Conservation (phyloP, 768 basidiomycete genomes). For the Naganishia friedmannii region DNA sequence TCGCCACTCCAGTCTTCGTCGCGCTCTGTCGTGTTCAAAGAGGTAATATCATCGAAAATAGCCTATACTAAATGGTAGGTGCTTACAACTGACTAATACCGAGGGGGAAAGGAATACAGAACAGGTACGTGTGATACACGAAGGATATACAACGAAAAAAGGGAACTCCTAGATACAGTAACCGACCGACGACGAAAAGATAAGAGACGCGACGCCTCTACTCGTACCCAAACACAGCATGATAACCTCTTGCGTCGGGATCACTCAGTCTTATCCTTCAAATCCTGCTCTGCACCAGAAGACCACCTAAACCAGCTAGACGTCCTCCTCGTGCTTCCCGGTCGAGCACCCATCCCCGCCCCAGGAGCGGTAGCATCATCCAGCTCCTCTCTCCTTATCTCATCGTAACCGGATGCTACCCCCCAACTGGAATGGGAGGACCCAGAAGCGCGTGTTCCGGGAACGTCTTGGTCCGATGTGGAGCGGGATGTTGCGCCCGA, state of each 20-base stretch:
- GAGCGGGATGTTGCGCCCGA: conserved; percentile 13
- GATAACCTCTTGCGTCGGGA: neutral
- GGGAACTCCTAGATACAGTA: neutral
- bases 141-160: too few species aligned
- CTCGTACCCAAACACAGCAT: too few species aligned
- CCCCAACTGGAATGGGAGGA: conserved; percentile 12
- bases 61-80: too few species aligned
- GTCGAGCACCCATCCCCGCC: neutral
- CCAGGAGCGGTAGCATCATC: neutral
- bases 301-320: conserved; percentile 26
- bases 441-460: neutral
- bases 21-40: too few species aligned
- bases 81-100: too few species aligned
- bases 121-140: too few species aligned
- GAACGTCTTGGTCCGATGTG: conserved; percentile 11
- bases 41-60: too few species aligned
- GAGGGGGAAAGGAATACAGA: too few species aligned
- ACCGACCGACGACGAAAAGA: neutral
- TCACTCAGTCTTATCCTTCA: conserved; percentile 20
- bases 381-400: conserved; percentile 10
- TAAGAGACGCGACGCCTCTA: too few species aligned
- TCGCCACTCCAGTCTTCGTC: too few species aligned
- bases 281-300: conserved; percentile 1
- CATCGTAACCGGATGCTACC: conserved; percentile 18
- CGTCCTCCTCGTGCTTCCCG: conserved; percentile 9